These are phyloP conservation scores for Solanum paucissectum DNA, from an alignment of 257 asterid genomes.

Conservation along the genomic window DNA sequence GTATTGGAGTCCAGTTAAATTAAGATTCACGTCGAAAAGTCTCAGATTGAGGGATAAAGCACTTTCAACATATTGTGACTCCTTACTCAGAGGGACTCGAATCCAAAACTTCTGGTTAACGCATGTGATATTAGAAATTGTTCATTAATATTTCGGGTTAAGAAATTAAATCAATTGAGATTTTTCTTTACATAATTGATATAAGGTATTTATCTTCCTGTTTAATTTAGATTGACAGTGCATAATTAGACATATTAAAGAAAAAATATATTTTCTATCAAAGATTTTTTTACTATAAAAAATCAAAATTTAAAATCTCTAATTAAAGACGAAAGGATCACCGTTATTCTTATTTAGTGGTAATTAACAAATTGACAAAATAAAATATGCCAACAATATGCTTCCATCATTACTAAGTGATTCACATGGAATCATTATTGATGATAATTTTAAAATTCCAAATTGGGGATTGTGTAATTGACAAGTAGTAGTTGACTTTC, in stretches of 20 bases:
- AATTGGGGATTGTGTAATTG: constrained; percentile 1
- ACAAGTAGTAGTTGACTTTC: constrained; percentile 13
- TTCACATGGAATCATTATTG: neutral
- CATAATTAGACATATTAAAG: neutral
- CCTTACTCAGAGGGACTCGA: neutral
- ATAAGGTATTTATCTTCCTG: neutral
- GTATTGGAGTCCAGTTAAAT: neutral
- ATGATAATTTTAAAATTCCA: neutral
- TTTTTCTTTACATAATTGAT: neutral
- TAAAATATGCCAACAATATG: neutral
- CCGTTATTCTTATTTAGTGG: neutral
- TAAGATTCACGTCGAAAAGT: too few relatives aligned
- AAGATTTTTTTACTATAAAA: neutral
- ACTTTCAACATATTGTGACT: too few relatives aligned
- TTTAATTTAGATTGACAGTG: neutral
- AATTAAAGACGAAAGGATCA: neutral
- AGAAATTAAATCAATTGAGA: neutral
- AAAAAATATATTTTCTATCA: neutral
- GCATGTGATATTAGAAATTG: neutral
- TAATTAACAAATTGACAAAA: neutral
- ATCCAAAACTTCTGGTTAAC: accelerated
- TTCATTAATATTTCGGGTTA: neutral
- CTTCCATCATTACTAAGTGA: neutral
- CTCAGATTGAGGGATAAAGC: neutral
- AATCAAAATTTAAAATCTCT: neutral